phyloP scores from a whole-genome alignment of 1,284 basidiomycete species.

The Bondarzewia mesenterica region DNA sequence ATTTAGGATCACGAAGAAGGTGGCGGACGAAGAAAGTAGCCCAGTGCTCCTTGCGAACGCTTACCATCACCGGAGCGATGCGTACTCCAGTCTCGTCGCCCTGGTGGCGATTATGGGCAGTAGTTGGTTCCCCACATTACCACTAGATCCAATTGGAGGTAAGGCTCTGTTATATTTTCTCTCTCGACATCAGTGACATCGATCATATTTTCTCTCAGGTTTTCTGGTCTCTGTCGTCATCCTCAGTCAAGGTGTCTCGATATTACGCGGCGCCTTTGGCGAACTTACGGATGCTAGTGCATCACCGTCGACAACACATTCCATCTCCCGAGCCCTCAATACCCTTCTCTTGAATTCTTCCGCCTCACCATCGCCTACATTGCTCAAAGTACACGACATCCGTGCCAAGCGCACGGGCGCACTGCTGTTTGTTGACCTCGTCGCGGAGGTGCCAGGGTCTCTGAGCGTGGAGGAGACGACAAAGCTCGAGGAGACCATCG shows the following conservation, averaged over 20 bases:
- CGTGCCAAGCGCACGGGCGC: conserved; percentile 77
- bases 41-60: conserved; percentile 91
- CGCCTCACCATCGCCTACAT: conserved; percentile 11
- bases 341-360: conserved; percentile 32
- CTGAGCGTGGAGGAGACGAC: conserved; percentile 53
- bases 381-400: conserved; percentile 52
- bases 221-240: conserved; percentile 87
- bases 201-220: conserved; percentile 31
- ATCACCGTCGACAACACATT: conserved; percentile 43
- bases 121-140: conserved; percentile 77
- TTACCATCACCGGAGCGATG: conserved; percentile 91
- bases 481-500: conserved; percentile 56
- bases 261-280: conserved; percentile 68
- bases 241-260: conserved; percentile 71
- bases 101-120: conserved; percentile 86
- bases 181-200: background rate
- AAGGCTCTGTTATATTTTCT: conserved; percentile 7
- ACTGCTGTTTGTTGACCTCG: conserved; percentile 65
- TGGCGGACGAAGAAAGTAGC: conserved; percentile 85
- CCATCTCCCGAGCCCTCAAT: conserved; percentile 45
- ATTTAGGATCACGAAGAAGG: conserved; percentile 79
- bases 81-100: conserved; percentile 83
- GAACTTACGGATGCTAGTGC: conserved; percentile 87
- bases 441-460: conserved; percentile 56
- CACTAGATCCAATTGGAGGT: conserved; percentile 93